phyloP scores from a whole-genome alignment of 106 monocot genomes.

The Acanthochlamys bracteata region DNA sequence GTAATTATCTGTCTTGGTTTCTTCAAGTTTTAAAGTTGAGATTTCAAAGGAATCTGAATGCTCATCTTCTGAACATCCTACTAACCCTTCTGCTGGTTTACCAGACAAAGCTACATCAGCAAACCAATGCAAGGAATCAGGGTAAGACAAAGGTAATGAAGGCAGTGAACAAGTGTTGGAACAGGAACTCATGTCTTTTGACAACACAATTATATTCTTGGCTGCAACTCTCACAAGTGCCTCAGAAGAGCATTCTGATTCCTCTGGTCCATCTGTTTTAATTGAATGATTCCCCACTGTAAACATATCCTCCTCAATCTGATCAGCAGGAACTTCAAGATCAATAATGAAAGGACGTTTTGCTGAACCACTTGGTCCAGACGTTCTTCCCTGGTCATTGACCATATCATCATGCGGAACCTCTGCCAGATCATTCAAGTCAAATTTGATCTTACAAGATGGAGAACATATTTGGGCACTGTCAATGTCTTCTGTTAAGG shows the following conservation, averaged over 20 bases:
- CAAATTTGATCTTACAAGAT: constrained; percentile 22
- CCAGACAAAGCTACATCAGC: constrained; percentile 35
- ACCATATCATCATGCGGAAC: constrained; percentile 9
- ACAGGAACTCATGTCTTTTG: constrained; percentile 9
- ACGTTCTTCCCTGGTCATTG: neutral
- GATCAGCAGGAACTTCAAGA: constrained; percentile 26
- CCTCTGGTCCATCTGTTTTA: neutral
- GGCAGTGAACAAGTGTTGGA: neutral
- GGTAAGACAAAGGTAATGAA: neutral
- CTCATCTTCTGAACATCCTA: constrained; percentile 10
- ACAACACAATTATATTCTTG: constrained; percentile 33
- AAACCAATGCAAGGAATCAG: constrained; percentile 40
- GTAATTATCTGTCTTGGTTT: constrained; percentile 37
- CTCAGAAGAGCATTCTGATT: constrained; percentile 13
- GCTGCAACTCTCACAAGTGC: constrained; percentile 32
- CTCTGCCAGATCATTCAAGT: constrained; percentile 30
- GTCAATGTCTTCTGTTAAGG: neutral
- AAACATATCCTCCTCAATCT: constrained; percentile 2
- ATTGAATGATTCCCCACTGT: neutral
- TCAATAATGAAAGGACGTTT: constrained; percentile 24
- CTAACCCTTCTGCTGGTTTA: neutral
- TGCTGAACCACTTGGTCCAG: constrained; percentile 8
- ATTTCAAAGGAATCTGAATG: constrained; percentile 59
- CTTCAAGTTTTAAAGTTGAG: constrained; percentile 55
- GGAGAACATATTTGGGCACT: neutral